A percentile compares a stretch with the other conserved stretches of the same genome.
Conservation (phyloP, 1,284 basidiomycete species). For the Trichosporon inkin region DNA sequence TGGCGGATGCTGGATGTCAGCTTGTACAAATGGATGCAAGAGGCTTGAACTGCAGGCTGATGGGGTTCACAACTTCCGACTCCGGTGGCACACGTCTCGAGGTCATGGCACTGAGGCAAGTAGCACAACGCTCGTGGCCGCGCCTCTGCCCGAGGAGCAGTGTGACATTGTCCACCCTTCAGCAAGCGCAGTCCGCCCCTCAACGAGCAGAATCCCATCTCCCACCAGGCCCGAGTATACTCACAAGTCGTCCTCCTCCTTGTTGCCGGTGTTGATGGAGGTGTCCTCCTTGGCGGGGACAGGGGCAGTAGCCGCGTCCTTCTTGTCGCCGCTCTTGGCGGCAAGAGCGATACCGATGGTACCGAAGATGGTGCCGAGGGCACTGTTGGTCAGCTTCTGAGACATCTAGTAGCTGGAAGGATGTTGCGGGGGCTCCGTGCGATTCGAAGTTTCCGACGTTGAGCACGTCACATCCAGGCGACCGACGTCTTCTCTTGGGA, state of each 20-base stretch:
- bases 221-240: too few relatives aligned
- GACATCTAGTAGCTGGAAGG: not conserved
- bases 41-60: not conserved
- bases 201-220: too few relatives aligned
- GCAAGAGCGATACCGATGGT: slow-evolving; percentile 40
- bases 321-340: slow-evolving; percentile 36
- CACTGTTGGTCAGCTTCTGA: slow-evolving; percentile 26
- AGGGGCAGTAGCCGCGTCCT: slow-evolving; percentile 25
- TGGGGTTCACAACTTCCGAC: too few relatives aligned
- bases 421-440: not conserved
- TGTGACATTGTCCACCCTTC: too few relatives aligned
- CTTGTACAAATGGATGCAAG: too few relatives aligned
- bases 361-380: slow-evolving; percentile 44
- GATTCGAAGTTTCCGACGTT: not conserved
- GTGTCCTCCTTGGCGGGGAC: slow-evolving; percentile 23
- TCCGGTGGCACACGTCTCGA: too few relatives aligned
- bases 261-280: slow-evolving; percentile 20
- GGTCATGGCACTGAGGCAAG: too few relatives aligned
- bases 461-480: too few relatives aligned
- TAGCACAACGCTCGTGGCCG: too few relatives aligned
- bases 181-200: too few relatives aligned
- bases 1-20: slow-evolving; percentile 43
- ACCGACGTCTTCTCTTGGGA: too few relatives aligned
- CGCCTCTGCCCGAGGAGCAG: too few relatives aligned
- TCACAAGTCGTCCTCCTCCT: slow-evolving; percentile 37